These are phyloP conservation scores for Ambrosia hybrid DNA, from an alignment of 140 eudicot genomes.

Conservation along the genomic window DNA sequence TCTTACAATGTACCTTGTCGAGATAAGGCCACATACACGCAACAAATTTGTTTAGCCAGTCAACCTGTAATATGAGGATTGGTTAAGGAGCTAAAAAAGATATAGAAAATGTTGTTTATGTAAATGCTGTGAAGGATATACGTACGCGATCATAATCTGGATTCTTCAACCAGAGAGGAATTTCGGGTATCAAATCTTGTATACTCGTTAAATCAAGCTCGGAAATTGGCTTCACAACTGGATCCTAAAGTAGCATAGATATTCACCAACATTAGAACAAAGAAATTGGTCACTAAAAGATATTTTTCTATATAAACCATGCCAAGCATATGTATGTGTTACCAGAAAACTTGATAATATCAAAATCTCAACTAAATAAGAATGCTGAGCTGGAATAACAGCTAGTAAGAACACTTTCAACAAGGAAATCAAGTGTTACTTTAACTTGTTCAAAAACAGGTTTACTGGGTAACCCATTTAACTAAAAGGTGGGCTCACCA, in stretches of 20 bases:
- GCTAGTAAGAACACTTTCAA: constrained; percentile 27
- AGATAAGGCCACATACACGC: constrained; percentile 85
- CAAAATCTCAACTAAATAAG: neutral
- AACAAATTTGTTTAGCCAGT: constrained; percentile 75
- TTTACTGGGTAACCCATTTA: neutral
- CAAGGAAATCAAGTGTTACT: constrained; percentile 24
- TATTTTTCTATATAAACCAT: neutral
- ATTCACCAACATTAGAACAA: neutral
- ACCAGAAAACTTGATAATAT: neutral
- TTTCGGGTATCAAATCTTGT: constrained; percentile 66
- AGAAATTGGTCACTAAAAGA: neutral
- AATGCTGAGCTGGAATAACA: constrained; percentile 22
- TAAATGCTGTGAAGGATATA: neutral
- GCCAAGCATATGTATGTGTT: neutral
- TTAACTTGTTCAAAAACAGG: neutral
- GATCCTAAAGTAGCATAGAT: constrained; percentile 51
- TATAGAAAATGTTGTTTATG: neutral
- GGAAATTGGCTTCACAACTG: constrained; percentile 46
- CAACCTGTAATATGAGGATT: constrained; percentile 50
- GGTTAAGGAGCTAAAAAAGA: neutral
- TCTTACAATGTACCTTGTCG: constrained; percentile 62
- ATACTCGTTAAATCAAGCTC: constrained; percentile 56
- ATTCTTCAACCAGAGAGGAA: constrained; percentile 85
- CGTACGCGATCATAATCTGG: constrained; percentile 90
- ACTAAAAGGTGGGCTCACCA: neutral